Conservation (phyloP, 495 filamentous ascomycete genomes). For the Oleoguttula mirabilis region DNA sequence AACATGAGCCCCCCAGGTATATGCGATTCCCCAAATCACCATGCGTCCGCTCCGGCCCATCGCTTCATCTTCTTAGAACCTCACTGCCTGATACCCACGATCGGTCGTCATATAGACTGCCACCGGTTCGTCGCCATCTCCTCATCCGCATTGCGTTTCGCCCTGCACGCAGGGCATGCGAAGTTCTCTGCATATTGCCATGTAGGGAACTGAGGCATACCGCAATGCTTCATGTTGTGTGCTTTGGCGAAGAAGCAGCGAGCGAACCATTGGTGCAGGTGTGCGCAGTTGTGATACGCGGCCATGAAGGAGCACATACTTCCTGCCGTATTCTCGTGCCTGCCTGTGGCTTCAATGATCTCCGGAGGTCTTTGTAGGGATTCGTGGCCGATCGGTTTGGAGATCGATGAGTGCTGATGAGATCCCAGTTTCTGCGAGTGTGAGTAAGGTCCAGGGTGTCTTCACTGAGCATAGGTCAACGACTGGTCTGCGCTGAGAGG, state of each 20-base stretch:
- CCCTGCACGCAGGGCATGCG: not conserved
- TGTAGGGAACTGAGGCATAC: not conserved
- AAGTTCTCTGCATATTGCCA: constrained; percentile 2
- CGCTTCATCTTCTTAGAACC: too few species aligned
- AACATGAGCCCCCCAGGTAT: too few species aligned
- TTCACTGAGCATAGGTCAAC: too few species aligned
- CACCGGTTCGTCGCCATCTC: too few species aligned
- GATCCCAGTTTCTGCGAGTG: too few species aligned
- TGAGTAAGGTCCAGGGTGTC: too few species aligned
- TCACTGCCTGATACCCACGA: too few species aligned
- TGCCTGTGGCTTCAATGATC: not conserved
- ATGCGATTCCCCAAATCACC: too few species aligned
- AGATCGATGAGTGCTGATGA: not conserved
- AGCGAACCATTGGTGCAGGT: constrained; percentile 8
- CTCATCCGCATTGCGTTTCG: too few species aligned
- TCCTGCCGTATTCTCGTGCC: not conserved
- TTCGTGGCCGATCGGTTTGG: not conserved
- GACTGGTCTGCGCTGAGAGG: not conserved
- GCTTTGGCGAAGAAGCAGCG: constrained; percentile 11
- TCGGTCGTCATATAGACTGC: too few species aligned
- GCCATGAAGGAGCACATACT: constrained; percentile 12
- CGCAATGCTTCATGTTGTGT: not conserved
- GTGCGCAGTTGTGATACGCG: constrained; percentile 5
- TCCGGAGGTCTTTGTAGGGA: not conserved
- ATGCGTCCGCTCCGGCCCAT: too few species aligned